Conservation (phyloP, 1,284 basidiomycete species). For the Mycosarcoma maydis region DNA sequence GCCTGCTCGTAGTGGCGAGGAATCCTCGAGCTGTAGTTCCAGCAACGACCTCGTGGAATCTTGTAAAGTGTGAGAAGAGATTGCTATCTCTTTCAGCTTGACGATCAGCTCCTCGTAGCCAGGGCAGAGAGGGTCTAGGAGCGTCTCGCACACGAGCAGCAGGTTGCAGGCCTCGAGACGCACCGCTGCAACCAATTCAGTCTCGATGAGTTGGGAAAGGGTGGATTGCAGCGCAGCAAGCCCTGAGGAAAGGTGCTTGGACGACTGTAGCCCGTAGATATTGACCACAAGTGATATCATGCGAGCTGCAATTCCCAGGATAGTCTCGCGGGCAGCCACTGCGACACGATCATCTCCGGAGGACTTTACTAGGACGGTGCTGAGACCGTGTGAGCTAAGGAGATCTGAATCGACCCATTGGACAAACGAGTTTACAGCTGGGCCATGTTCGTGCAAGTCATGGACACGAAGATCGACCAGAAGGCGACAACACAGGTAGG, state of each 20-base stretch:
- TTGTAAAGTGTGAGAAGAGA: conserved; percentile 1
- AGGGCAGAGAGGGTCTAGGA: background rate
- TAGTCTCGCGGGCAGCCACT: conserved; percentile 1
- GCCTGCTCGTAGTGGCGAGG: background rate
- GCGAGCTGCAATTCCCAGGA: conserved; percentile 10
- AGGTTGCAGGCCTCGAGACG: conserved; percentile 20
- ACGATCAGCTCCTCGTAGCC: background rate
- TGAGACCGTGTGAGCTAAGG: conserved; percentile 1
- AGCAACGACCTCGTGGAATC: conserved; percentile 10
- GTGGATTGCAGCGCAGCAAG: conserved; percentile 4
- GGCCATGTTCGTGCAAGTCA: background rate
- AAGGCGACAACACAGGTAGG: conserved; percentile 8
- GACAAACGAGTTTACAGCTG: background rate
- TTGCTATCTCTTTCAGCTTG: conserved; percentile 3
- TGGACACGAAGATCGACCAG: conserved; percentile 3
- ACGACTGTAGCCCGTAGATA: background rate
- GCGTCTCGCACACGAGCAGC: conserved; percentile 20
- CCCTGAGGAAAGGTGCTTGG: background rate
- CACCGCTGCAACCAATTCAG: conserved; percentile 10
- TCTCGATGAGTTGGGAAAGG: conserved; percentile 14
- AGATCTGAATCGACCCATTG: background rate
- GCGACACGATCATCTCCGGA: background rate
- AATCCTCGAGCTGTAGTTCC: conserved; percentile 8
- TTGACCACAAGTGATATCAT: conserved; percentile 12
- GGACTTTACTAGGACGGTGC: background rate